A percentile compares a stretch with the other conserved stretches of the same genome.
Conservation (phyloP, 768 basidiomycete genomes). For the Hygrophorus russula region DNA sequence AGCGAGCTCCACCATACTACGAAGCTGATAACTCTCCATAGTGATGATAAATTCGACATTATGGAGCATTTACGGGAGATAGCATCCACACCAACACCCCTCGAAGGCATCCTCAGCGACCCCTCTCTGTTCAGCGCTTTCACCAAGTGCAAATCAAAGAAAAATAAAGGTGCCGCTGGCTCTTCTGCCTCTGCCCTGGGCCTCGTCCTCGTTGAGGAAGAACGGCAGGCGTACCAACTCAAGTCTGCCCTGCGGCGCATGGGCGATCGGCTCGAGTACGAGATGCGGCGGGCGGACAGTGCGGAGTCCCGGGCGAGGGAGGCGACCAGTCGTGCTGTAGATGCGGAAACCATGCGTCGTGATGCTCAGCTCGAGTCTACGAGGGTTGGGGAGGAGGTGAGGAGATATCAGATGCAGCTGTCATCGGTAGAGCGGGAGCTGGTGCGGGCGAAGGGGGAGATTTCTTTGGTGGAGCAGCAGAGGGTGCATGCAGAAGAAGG, state of each 20-base stretch:
- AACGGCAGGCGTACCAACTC: slow-evolving; percentile 43
- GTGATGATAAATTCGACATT: slow-evolving; percentile 17
- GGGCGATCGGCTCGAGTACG: slow-evolving; percentile 43
- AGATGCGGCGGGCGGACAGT: slow-evolving; percentile 41
- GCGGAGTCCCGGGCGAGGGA: slow-evolving; percentile 40
- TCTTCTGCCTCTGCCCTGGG: slow-evolving; percentile 26
- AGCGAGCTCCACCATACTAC: neutral
- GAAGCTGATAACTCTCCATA: neutral
- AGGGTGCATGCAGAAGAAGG: slow-evolving; percentile 32
- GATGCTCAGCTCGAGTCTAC: slow-evolving; percentile 21
- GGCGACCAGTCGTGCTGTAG: slow-evolving; percentile 22
- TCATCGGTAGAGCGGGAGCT: slow-evolving; percentile 36
- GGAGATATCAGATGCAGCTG: slow-evolving; percentile 33
- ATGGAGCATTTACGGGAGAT: slow-evolving; percentile 31
- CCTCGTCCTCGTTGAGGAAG: slow-evolving; percentile 37
- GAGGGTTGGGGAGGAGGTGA: slow-evolving; percentile 27
- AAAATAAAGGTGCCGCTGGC: slow-evolving; percentile 24
- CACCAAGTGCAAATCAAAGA: slow-evolving; percentile 20
- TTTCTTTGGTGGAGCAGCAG: slow-evolving; percentile 20
- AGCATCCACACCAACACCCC: slow-evolving; percentile 31
- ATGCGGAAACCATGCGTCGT: slow-evolving; percentile 30
- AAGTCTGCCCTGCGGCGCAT: slow-evolving; percentile 41
- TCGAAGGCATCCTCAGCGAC: slow-evolving; percentile 33
- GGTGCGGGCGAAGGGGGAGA: slow-evolving; percentile 22
- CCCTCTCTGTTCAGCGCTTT: slow-evolving; percentile 26